These are phyloP conservation scores for Protomyces macrosporus DNA, from an alignment of 1,139 yeast species.

Conservation along the genomic window DNA sequence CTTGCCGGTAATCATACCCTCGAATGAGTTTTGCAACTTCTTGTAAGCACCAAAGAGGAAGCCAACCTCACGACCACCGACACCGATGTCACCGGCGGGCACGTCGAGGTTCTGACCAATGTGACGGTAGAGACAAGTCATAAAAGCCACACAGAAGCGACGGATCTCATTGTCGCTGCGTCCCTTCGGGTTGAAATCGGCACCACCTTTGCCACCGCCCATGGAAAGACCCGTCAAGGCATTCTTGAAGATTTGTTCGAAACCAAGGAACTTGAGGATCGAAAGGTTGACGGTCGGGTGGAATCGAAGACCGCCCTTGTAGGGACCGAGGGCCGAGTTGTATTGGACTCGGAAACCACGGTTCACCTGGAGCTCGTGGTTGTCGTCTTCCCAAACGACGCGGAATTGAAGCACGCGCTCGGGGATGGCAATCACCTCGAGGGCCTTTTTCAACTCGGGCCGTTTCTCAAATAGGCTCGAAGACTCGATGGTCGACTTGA, in stretches of 20 bases:
- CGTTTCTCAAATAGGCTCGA: slow-evolving; percentile 82
- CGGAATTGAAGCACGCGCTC: slow-evolving; percentile 95
- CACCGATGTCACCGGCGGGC: slow-evolving; percentile 96
- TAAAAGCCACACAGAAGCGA: slow-evolving; percentile 92
- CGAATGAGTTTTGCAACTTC: slow-evolving; percentile 84
- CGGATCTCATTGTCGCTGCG: slow-evolving; percentile 89
- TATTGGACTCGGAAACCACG: slow-evolving; percentile 97
- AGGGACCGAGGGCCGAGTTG: slow-evolving; percentile 97
- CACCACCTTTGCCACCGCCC: slow-evolving; percentile 99
- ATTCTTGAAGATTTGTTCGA: slow-evolving; percentile 97
- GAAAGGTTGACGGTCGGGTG: slow-evolving; percentile 96
- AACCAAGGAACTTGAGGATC: slow-evolving; percentile 90
- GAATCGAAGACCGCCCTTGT: slow-evolving; percentile 98
- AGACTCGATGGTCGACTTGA: slow-evolving; percentile 79
- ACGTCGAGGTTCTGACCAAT: slow-evolving; percentile 97
- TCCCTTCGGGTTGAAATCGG: slow-evolving; percentile 96
- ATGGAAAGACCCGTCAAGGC: slow-evolving; percentile 94
- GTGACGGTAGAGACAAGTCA: slow-evolving; percentile 92
- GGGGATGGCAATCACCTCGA: slow-evolving; percentile 88
- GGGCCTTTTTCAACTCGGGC: slow-evolving; percentile 84
- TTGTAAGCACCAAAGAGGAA: slow-evolving; percentile 96
- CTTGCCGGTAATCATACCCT: slow-evolving; percentile 97
- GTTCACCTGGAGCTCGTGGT: slow-evolving; percentile 86
- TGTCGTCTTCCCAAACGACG: slow-evolving; percentile 96
- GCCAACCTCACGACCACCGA: slow-evolving; percentile 89